These are phyloP conservation scores for Didymosphaeria variabile DNA, from an alignment of 2,329 filamentous ascomycete genomes.

Conservation along the genomic window DNA sequence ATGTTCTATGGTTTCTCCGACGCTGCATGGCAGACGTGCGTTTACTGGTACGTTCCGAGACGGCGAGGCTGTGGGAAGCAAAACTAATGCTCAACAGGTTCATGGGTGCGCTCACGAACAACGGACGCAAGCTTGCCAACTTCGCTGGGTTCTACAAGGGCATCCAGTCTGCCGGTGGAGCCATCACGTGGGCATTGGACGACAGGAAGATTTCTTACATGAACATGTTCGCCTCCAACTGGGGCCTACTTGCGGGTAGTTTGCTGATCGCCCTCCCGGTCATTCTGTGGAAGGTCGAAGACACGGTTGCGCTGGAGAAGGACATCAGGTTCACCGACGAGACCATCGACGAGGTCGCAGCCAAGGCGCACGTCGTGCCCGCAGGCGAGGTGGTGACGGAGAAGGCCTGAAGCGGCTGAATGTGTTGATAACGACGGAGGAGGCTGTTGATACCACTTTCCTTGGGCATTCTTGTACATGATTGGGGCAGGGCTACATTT, in stretches of 20 bases:
- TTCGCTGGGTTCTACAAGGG: constrained; percentile 91
- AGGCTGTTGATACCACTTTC: constrained; percentile 17
- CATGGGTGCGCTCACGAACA: constrained; percentile 94
- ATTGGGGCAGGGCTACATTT: constrained; percentile 30
- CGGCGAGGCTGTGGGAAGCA: neutral
- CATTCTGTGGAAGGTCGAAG: constrained; percentile 80
- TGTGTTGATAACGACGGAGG: constrained; percentile 21
- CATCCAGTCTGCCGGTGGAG: constrained; percentile 86
- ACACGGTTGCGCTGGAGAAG: constrained; percentile 81
- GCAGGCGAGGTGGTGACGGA: constrained; percentile 28
- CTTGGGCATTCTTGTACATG: constrained; percentile 31
- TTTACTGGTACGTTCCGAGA: constrained; percentile 75
- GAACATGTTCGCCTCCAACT: constrained; percentile 76
- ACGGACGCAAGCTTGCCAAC: constrained; percentile 89
- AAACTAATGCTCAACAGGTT: constrained; percentile 63
- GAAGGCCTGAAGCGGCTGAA: constrained; percentile 36
- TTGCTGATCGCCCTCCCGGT: constrained; percentile 81
- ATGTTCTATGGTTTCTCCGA: constrained; percentile 93
- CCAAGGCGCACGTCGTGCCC: constrained; percentile 33
- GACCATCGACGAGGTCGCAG: constrained; percentile 74
- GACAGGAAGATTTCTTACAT: constrained; percentile 67
- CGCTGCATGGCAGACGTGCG: constrained; percentile 86
- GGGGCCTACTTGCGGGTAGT: constrained; percentile 78
- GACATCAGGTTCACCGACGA: constrained; percentile 88
- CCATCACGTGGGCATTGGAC: constrained; percentile 78